Evolutionary conservation across 768 basidiomycete species (phyloP).

Genomic region (Serendipita sp.): DNA sequence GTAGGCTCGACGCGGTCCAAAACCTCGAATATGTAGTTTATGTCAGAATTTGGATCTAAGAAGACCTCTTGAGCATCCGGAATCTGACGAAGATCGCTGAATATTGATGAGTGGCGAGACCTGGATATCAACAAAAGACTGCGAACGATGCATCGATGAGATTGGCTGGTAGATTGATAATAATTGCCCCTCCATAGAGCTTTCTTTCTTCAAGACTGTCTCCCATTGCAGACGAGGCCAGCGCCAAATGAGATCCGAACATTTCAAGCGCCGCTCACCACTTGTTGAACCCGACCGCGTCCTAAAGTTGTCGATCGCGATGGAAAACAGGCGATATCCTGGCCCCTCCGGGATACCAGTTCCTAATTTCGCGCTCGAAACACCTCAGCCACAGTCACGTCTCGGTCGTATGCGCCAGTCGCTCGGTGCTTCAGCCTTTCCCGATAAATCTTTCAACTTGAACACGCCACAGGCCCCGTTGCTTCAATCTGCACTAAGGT

Average conservation of each 20-base stretch:
- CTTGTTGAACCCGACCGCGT: neutral
- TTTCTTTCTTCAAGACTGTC: conserved; percentile 20
- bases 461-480: neutral
- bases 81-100: conserved; percentile 59
- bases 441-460: neutral
- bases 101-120: neutral
- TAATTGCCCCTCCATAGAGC: conserved; percentile 84
- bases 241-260: neutral
- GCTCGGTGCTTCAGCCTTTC: neutral
- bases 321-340: neutral
- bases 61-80: conserved; percentile 94
- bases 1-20: conserved; percentile 50
- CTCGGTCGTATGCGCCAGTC: neutral
- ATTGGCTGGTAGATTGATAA: conserved; percentile 32
- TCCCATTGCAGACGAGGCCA: neutral
- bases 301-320: neutral
- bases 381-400: neutral
- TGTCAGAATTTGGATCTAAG: conserved; percentile 46
- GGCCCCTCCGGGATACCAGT: neutral
- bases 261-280: neutral
- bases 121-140: neutral
- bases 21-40: conserved; percentile 75
- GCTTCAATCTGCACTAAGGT: neutral
- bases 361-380: conserved; percentile 1
- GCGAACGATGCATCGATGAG: conserved; percentile 81